Evolutionary conservation across 257 asterid genomes (phyloP).

Genomic region (Echium plantagineum): DNA sequence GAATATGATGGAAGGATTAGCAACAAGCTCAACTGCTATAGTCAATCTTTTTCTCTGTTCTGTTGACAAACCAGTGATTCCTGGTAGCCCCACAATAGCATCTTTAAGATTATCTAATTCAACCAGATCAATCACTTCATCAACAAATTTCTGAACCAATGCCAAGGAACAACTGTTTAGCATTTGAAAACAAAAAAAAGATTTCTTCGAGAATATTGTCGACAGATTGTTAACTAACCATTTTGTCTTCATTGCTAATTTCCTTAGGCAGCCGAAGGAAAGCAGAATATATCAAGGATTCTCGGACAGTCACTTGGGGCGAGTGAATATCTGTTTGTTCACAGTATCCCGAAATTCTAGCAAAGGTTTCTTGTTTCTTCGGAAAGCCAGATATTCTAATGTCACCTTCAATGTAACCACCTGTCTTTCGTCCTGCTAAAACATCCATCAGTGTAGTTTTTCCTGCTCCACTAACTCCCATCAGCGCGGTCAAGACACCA

Average conservation of each 20-base stretch:
- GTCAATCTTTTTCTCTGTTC: conserved; percentile 63
- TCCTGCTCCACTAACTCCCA: conserved; percentile 77
- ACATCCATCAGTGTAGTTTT: conserved; percentile 73
- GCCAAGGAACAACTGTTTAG: neutral
- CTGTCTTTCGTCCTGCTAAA: conserved; percentile 58
- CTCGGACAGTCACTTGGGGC: conserved; percentile 62
- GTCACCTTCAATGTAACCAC: conserved; percentile 62
- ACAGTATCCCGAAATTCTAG: conserved; percentile 68
- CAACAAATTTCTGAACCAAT: conserved; percentile 41
- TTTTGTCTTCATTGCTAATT: conserved; percentile 45
- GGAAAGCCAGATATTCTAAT: conserved; percentile 61
- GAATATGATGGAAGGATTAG: conserved; percentile 68
- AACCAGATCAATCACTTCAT: conserved; percentile 61
- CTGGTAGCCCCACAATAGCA: conserved; percentile 62
- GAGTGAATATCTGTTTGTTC: conserved; percentile 71
- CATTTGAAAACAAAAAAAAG: neutral
- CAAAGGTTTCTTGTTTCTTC: conserved; percentile 60
- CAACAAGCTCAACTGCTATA: conserved; percentile 67
- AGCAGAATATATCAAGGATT: conserved; percentile 53
- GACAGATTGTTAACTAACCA: conserved; percentile 23
- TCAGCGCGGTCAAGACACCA: conserved; percentile 57
- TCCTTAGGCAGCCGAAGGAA: conserved; percentile 62
- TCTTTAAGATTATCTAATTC: conserved; percentile 52
- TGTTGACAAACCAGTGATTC: conserved; percentile 55
- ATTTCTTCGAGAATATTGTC: neutral